phyloP scores from a whole-genome alignment of 2,329 filamentous ascomycete species.

The Hypoxylon sp. region DNA sequence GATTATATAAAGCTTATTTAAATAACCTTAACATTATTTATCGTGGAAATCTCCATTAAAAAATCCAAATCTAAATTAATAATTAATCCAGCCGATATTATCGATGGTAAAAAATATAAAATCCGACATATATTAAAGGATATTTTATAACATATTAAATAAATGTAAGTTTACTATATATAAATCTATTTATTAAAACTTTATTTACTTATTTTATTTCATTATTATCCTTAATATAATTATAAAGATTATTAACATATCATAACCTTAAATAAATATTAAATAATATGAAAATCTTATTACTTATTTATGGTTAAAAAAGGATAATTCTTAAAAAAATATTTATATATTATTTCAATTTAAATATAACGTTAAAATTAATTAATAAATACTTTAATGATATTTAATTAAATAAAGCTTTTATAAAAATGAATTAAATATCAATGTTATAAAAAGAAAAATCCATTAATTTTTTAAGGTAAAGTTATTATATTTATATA shows the following conservation, averaged over 20 bases:
- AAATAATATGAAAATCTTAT: neutral
- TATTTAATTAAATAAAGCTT: neutral
- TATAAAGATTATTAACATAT: too few species aligned
- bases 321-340: neutral
- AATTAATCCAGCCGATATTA: too few species aligned
- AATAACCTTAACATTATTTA: neutral
- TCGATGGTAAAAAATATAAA: too few species aligned
- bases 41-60: neutral
- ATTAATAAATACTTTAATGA: neutral
- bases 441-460: too few species aligned
- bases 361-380: neutral
- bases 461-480: too few species aligned
- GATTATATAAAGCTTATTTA: neutral
- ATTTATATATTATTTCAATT: neutral
- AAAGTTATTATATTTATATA: too few species aligned
- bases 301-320: neutral
- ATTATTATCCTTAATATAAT: too few species aligned
- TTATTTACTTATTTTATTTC: too few species aligned
- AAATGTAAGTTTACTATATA: neutral
- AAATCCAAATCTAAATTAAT: neutral
- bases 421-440: constrained; percentile 1
- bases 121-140: too few species aligned
- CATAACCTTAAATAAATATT: too few species aligned
- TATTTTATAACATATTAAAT: neutral
- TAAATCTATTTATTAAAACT: too few species aligned